A percentile compares a stretch with the other conserved stretches of the same genome.
phyloP scores from a whole-genome alignment of 306 rosid genomes.

The Cucumis melo region DNA sequence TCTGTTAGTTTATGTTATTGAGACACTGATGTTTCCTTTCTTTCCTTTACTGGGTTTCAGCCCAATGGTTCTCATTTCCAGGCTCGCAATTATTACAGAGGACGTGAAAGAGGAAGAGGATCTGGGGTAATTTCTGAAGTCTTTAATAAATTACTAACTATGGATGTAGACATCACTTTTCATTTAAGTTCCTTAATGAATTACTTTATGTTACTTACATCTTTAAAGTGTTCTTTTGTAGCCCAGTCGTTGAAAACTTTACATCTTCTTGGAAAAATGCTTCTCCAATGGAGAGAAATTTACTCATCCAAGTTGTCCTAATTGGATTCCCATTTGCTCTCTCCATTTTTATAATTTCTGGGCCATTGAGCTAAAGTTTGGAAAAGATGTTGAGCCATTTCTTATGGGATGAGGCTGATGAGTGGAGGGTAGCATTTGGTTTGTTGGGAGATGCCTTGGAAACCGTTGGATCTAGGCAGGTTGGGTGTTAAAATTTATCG shows the following conservation, averaged over 20 bases:
- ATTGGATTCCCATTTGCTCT: background rate
- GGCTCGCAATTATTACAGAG: conserved; percentile 42
- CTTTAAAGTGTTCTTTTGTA: background rate
- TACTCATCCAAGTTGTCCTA: background rate
- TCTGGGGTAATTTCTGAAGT: conserved; percentile 36
- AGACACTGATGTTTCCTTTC: background rate
- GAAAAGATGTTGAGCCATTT: background rate
- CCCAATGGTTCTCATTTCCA: conserved; percentile 45
- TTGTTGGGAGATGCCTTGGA: background rate
- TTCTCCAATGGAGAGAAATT: background rate
- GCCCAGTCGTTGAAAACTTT: background rate
- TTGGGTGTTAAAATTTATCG: background rate
- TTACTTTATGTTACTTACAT: background rate
- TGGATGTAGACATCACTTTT: background rate
- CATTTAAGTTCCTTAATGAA: background rate
- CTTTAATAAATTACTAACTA: background rate
- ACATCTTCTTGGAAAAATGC: background rate
- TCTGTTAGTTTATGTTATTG: background rate
- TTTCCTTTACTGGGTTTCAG: conserved; percentile 16
- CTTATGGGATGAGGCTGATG: background rate
- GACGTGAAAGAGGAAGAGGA: conserved; percentile 71
- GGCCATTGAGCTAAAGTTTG: background rate
- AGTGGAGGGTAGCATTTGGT: background rate
- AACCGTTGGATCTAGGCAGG: background rate
- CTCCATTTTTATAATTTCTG: background rate